Percentiles rank a stretch among this genome's conserved stretches.
These are phyloP conservation scores for Kwoniella europaea DNA, from an alignment of 768 basidiomycete species.

Conservation along the genomic window DNA sequence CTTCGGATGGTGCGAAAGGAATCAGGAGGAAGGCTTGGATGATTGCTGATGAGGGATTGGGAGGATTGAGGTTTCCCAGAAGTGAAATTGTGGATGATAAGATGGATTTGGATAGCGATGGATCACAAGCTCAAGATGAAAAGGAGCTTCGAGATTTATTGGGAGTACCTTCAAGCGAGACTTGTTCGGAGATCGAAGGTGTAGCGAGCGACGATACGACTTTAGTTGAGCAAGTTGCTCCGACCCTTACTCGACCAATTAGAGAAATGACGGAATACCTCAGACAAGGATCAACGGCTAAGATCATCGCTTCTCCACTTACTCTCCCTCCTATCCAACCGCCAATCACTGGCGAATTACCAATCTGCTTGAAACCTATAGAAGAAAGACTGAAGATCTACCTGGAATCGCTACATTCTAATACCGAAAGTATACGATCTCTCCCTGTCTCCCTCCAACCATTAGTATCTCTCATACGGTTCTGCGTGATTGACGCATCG, in stretches of 20 bases:
- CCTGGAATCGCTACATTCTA: conserved; percentile 30
- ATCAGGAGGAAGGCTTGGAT: conserved; percentile 42
- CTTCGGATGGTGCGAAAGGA: conserved; percentile 28
- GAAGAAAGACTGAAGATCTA: conserved; percentile 38
- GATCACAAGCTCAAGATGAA: conserved; percentile 12
- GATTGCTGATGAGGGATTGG: conserved; percentile 43
- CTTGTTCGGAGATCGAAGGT: background rate
- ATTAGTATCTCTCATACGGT: conserved; percentile 36
- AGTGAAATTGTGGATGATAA: conserved; percentile 5
- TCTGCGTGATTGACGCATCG: conserved; percentile 34
- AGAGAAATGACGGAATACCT: conserved; percentile 44
- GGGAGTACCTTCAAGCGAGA: conserved; percentile 15
- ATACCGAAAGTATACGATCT: conserved; percentile 29
- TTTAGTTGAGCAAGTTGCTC: conserved; percentile 24
- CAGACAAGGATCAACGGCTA: conserved; percentile 41
- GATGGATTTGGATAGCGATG: background rate
- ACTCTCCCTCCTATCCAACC: conserved; percentile 15
- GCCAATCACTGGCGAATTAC: background rate
- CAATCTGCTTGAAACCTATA: conserved; percentile 32
- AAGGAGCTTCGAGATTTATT: conserved; percentile 20
- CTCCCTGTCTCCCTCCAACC: conserved; percentile 41
- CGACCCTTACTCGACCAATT: background rate
- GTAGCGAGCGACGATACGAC: conserved; percentile 19
- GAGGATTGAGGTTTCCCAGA: conserved; percentile 37
- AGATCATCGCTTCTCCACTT: conserved; percentile 26